Percentiles rank a stretch among this genome's conserved stretches.
These are phyloP conservation scores for Fusarium sulawesiense DNA, from an alignment of 2,329 filamentous ascomycete genomes.

Conservation along the genomic window DNA sequence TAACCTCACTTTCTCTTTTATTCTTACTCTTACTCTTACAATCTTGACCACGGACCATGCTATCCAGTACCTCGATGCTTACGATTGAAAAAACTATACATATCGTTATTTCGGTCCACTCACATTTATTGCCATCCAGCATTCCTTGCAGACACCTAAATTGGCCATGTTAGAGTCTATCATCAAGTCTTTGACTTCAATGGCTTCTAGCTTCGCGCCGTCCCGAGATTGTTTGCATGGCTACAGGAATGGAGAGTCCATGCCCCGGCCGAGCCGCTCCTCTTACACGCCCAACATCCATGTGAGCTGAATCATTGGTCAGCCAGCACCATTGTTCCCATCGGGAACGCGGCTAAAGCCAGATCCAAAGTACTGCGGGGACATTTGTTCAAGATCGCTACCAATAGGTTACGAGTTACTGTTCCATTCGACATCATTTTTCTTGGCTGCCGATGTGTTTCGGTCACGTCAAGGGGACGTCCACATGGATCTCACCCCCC, in stretches of 20 bases:
- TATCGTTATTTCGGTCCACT: not conserved
- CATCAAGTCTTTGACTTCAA: conserved; percentile 7
- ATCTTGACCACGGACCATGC: not conserved
- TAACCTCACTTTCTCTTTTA: not conserved
- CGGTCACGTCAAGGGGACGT: not conserved
- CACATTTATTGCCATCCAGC: conserved; percentile 14
- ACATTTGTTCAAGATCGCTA: not conserved
- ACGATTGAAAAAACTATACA: not conserved
- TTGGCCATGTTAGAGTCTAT: conserved; percentile 5
- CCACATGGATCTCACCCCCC: not conserved
- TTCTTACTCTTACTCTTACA: too few relatives aligned
- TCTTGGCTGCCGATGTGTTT: conserved; percentile 10
- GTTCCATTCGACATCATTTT: not conserved
- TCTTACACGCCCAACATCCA: not conserved
- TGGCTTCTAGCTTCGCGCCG: conserved; percentile 33
- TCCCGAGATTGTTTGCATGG: conserved; percentile 9
- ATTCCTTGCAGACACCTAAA: conserved; percentile 30
- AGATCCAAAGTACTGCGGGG: not conserved
- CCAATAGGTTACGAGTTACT: not conserved
- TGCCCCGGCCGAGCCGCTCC: not conserved
- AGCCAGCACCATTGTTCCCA: not conserved
- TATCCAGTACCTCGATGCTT: not conserved
- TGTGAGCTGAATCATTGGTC: not conserved
- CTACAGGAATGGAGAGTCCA: not conserved
- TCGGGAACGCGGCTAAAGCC: not conserved